These are phyloP conservation scores for Cytospora mali DNA, from an alignment of 2,329 filamentous ascomycete genomes.

Conservation along the genomic window DNA sequence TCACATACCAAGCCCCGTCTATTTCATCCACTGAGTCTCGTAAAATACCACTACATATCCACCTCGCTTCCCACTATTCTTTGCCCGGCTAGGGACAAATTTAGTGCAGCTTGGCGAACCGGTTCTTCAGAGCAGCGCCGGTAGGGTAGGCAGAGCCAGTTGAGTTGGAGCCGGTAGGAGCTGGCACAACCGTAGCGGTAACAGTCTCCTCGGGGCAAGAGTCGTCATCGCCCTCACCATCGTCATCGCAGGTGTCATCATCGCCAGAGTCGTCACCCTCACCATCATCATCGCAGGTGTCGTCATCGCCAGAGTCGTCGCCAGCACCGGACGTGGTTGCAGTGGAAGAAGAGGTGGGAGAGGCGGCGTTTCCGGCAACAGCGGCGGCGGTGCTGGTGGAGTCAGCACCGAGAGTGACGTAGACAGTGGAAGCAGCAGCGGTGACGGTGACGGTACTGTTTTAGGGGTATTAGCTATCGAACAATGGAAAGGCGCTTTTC, in stretches of 20 bases:
- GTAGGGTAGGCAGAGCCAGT: slow-evolving; percentile 26
- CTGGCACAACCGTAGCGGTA: slow-evolving; percentile 26
- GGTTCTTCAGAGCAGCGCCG: slow-evolving; percentile 24
- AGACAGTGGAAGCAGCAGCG: slow-evolving; percentile 32
- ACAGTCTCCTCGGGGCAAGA: slow-evolving; percentile 26
- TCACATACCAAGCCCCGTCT: slow-evolving; percentile 27
- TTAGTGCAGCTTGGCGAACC: slow-evolving; percentile 28
- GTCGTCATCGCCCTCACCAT: slow-evolving; percentile 16
- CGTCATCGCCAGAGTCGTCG: slow-evolving; percentile 3
- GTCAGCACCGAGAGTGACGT: slow-evolving; percentile 27
- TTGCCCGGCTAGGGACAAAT: not conserved
- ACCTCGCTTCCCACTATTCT: not conserved
- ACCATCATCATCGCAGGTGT: slow-evolving; percentile 23
- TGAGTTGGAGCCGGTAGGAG: slow-evolving; percentile 18
- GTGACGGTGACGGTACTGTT: slow-evolving; percentile 31
- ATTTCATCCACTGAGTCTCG: slow-evolving; percentile 1
- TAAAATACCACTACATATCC: slow-evolving; percentile 1
- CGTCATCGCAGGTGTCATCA: slow-evolving; percentile 8
- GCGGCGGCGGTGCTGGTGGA: slow-evolving; percentile 9
- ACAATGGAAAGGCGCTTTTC: too few relatives aligned
- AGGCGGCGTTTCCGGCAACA: slow-evolving; percentile 8
- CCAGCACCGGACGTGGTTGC: not conserved
- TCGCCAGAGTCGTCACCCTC: not conserved
- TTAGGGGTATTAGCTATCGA: too few relatives aligned
- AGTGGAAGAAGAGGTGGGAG: slow-evolving; percentile 9